Evolutionary conservation across 371 early-diverging fungal genomes (phyloP), one percentile per base, ranked within the genome.

Genomic region (Mortierella sp.): DNA sequence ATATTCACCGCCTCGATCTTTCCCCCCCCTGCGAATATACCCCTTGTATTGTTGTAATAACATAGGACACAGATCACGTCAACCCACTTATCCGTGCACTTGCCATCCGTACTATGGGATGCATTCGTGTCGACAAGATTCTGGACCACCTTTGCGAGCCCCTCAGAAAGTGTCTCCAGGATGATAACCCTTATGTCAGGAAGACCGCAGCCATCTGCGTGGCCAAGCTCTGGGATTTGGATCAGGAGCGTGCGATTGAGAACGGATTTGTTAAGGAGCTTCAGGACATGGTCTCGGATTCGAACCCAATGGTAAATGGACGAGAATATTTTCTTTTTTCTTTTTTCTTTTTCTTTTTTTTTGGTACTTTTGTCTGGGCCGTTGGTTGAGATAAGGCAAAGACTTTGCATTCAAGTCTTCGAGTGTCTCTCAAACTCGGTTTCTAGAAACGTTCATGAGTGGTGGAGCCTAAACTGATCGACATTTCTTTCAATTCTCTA

Each of bases 71-170:
- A 7, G 97, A 97, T 60, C 93, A 95, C 60, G 95, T 94, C 7
- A 96, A 98, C 57, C 95, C 94, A 66, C 75, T 99, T 57, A 97
- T 99, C 66, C 88, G 99, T 46, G 98, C 99, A 7, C 84, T 97
- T 65, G 97, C 99, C 45, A 97, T 99, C 72, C 90, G 99, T 60
- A 99, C 95, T 94, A 66, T 87, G 96, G 43, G 97, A 95, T 74
- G 85, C 83, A 64, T 81, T 57, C 90, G 94, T 62, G 96, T 93
- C 0, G 95, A 97, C 70, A 96, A 95, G 72, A 96, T 99, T 62
- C 86, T 97, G 28, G 97, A 97, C 80, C 94, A 94, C 51, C 82
- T 96, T 23, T 93, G 93, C 80, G 93, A 97, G 46, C 94, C 97
- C 12, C 91, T 97, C 52, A 92, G 96, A 65, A 92, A 93, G 61